Evolutionary conservation across 2,329 filamentous ascomycete species (phyloP).

Genomic region (Calonectria leucothoes): DNA sequence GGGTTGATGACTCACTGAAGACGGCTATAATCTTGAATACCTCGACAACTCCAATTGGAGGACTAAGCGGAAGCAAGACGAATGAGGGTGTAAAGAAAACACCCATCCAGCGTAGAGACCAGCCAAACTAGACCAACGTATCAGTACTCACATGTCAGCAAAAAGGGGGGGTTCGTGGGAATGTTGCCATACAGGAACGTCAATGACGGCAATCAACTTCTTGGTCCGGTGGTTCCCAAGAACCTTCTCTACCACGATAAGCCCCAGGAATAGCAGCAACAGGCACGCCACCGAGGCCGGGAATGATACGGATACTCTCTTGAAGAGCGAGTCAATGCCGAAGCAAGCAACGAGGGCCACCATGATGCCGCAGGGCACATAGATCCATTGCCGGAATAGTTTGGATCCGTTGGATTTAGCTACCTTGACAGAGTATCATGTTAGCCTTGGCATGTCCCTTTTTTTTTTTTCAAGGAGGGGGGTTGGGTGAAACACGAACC

Average conservation of each 20-base stretch:
- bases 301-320: slow-evolving; percentile 63
- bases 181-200: slow-evolving; percentile 60
- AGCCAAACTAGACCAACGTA: slow-evolving; percentile 60
- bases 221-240: slow-evolving; percentile 62
- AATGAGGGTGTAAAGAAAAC: slow-evolving; percentile 71
- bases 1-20: slow-evolving; percentile 57
- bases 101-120: slow-evolving; percentile 69
- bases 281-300: slow-evolving; percentile 70
- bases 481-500: slow-evolving; percentile 22
- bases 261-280: slow-evolving; percentile 62
- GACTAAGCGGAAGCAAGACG: slow-evolving; percentile 67
- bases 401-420: slow-evolving; percentile 29
- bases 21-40: slow-evolving; percentile 70
- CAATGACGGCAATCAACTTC: slow-evolving; percentile 60
- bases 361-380: slow-evolving; percentile 59
- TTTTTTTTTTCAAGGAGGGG: background rate
- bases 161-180: background rate
- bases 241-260: slow-evolving; percentile 59
- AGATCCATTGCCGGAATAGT: slow-evolving; percentile 56
- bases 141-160: background rate
- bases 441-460: slow-evolving; percentile 22
- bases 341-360: slow-evolving; percentile 56
- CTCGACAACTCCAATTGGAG: slow-evolving; percentile 63
- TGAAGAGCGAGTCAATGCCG: slow-evolving; percentile 56
- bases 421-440: slow-evolving; percentile 20